Percentiles rank a stretch among this genome's conserved stretches.
Conservation (phyloP, 805 yeast species). For the Yarrowia keelungensis region DNA sequence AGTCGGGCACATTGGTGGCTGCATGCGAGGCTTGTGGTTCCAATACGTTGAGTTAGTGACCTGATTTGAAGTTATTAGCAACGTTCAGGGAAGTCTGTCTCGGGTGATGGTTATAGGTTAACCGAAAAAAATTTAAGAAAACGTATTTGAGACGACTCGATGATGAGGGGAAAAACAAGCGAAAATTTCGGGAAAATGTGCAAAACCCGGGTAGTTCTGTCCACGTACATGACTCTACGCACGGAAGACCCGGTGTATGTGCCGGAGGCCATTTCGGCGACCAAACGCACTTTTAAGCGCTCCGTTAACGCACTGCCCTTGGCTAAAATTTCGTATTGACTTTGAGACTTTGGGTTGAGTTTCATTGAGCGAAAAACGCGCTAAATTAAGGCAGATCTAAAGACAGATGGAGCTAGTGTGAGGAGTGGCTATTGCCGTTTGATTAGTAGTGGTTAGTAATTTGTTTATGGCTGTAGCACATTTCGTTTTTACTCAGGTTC, state of each 20-base stretch:
- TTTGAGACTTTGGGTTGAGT: too few species aligned
- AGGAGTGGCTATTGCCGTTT: too few species aligned
- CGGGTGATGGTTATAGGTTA: too few species aligned
- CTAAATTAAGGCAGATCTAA: slow-evolving; percentile 11
- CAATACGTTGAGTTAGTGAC: too few species aligned
- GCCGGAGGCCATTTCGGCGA: neutral
- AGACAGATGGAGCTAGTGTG: neutral
- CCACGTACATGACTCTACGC: neutral
- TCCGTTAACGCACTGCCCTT: neutral
- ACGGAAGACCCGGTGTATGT: slow-evolving; percentile 7
- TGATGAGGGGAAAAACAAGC: neutral
- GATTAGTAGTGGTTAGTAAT: too few species aligned
- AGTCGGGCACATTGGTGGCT: neutral
- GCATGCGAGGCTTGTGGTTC: neutral
- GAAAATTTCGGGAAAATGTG: too few species aligned
- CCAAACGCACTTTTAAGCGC: too few species aligned
- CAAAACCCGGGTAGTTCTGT: too few species aligned
- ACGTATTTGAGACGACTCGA: too few species aligned
- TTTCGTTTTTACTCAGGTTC: neutral
- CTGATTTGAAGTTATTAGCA: neutral
- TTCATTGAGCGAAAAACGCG: neutral
- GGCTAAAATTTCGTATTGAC: too few species aligned
- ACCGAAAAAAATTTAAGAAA: too few species aligned
- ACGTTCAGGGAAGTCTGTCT: neutral
- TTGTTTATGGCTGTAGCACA: too few species aligned